A percentile compares a stretch with the other conserved stretches of the same genome.
Conservation (phyloP, 179 eudicot species). For the Heliamphora pulchella region DNA sequence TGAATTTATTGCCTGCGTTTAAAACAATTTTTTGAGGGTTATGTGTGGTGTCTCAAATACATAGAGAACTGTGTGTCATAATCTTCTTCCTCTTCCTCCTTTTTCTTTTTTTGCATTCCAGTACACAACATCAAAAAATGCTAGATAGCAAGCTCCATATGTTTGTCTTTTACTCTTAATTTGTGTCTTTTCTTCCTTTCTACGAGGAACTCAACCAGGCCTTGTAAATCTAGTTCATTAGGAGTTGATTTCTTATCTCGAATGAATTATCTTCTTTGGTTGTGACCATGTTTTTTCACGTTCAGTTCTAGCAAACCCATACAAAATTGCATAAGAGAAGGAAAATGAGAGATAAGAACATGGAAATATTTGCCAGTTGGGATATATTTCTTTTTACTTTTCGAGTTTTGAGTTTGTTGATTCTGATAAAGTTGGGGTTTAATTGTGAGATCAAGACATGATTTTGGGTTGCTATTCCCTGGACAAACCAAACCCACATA, state of each 20-base stretch:
- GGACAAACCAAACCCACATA: no score
- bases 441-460: constrained; percentile 1
- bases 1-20: not conserved
- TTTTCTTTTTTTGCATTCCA: not conserved
- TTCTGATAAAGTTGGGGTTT: not conserved
- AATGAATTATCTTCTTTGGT: not conserved
- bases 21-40: not conserved
- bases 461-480: not conserved
- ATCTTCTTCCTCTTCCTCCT: not conserved
- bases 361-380: not conserved
- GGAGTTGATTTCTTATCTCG: not conserved
- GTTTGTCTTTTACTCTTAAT: no score
- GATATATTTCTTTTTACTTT: not conserved
- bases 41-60: not conserved
- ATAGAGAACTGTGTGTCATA: not conserved
- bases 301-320: constrained; percentile 4
- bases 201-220: not conserved
- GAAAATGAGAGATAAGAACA: not conserved
- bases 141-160: no score
- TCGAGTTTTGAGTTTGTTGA: not conserved
- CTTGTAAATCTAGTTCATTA: not conserved
- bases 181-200: not conserved
- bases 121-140: no score
- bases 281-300: not conserved
- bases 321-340: constrained; percentile 2